phyloP scores from a whole-genome alignment of 2,329 filamentous ascomycete species.

The Cladosporium oxysporum region DNA sequence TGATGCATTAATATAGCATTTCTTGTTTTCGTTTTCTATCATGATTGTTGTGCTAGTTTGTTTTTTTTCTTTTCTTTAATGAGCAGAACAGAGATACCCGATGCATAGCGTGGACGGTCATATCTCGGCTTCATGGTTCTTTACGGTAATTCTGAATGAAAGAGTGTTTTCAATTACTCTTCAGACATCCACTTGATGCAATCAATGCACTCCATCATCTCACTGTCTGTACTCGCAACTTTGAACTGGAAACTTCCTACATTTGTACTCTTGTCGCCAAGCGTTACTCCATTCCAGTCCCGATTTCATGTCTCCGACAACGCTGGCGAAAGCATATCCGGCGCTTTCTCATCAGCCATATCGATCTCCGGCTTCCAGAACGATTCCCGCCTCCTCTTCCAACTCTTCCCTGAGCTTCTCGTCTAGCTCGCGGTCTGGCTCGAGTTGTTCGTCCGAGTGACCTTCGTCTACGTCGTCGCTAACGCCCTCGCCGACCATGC shows the following conservation, averaged over 20 bases:
- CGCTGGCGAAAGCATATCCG: background rate
- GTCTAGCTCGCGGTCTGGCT: background rate
- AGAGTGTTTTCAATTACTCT: background rate
- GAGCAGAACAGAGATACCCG: constrained; percentile 17
- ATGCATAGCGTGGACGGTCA: constrained; percentile 14
- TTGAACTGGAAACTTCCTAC: background rate
- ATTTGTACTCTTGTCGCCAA: background rate
- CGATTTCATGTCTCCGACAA: background rate
- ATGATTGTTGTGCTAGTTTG: background rate
- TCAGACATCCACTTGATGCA: background rate
- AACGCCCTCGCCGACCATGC: background rate
- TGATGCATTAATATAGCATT: background rate
- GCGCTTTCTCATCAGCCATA: background rate
- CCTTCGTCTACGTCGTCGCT: background rate
- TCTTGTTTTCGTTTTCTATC: background rate
- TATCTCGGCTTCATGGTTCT: constrained; percentile 4
- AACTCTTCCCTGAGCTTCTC: background rate
- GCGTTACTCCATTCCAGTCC: background rate
- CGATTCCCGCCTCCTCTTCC: background rate
- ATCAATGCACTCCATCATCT: background rate
- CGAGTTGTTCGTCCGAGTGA: background rate
- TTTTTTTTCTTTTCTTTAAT: background rate
- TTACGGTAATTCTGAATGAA: background rate
- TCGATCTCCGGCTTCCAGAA: background rate
- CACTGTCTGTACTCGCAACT: background rate